phyloP scores from a whole-genome alignment of 148 eudicot genomes.

The Arbutus unedo region DNA sequence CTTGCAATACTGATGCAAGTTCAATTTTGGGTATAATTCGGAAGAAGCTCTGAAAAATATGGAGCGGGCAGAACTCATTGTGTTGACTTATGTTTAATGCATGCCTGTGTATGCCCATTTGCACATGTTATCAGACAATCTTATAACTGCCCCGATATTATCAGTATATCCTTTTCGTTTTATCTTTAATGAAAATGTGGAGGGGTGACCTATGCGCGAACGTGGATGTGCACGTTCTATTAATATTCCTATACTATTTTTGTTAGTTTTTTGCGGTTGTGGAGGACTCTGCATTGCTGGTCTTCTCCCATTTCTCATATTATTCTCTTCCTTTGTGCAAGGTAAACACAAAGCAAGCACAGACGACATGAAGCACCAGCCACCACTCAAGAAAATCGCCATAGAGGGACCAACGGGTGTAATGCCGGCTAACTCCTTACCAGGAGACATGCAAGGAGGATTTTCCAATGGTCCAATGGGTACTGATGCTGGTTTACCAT shows the following conservation, averaged over 20 bases:
- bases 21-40: not conserved
- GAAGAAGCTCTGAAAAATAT: not conserved
- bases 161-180: not conserved
- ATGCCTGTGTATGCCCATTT: not conserved
- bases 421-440: constrained; percentile 24
- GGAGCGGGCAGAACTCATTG: not conserved
- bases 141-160: not conserved
- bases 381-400: constrained; percentile 42
- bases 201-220: not conserved
- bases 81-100: not conserved
- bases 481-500: not conserved
- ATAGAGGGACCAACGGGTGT: constrained; percentile 37
- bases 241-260: not conserved
- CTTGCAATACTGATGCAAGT: not conserved
- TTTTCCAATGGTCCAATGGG: constrained; percentile 15
- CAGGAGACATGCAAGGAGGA: constrained; percentile 30
- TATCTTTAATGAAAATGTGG: not conserved
- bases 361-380: constrained; percentile 44
- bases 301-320: not conserved
- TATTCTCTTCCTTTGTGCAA: constrained; percentile 12
- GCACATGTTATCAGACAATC: not conserved
- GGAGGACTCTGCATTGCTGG: not conserved
- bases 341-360: constrained; percentile 50
- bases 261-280: not conserved
- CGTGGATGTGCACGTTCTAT: not conserved